Evolutionary conservation across 208 protist species (phyloP), one percentile per base, ranked within the genome.

Genomic region (Leishmania braziliensis): DNA sequence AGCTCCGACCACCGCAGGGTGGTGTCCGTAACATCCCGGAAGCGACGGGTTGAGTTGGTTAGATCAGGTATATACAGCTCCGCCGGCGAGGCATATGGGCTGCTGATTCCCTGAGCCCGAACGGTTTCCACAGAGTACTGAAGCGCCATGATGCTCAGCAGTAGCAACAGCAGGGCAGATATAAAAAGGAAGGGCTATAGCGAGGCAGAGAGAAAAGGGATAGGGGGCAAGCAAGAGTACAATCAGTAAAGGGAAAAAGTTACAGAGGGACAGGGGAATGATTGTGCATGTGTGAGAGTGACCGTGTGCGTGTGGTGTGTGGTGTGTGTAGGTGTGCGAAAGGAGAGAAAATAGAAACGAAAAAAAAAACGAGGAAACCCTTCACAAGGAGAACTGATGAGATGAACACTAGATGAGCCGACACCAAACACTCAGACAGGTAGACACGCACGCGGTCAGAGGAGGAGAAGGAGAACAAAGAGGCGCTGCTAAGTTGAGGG

Each of bases 1-100:
- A 89, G 46, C 53, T 91, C 80, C 20, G 75, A 77, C 76, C 70
- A 77, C 23, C 68, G 70, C 43, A 87, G 75, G 14, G 63, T 89
- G 66, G 83, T 70, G 78, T 81, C 81, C 26, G 82, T 75, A 36
- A 73, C 81, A 48, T 81, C 69, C 50, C 83, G 26, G 2, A 78
- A 62, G n/a, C 18, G 69, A 10, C 54, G 81, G 1, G 80, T 80
- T 36, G 74, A 60, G 29, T 85, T 88, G 58, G 66, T 46, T 9
- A 77, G 69, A 48, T 85, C 75, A 14, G 83, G 10, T 26, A 80
- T 81, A 65, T 78, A 83, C 1, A 86, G 53, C 58, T 87, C 80
- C n/a, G 43, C 53, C 16, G 77, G 72, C 26, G 65, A 76, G 50
- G 48, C 70, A 73, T 81, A 86, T 0, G 86, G 82, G 78, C 86